These are phyloP conservation scores for Paramecium biaurelia DNA, from an alignment of 73 alveolate genomes.

Conservation along the genomic window DNA sequence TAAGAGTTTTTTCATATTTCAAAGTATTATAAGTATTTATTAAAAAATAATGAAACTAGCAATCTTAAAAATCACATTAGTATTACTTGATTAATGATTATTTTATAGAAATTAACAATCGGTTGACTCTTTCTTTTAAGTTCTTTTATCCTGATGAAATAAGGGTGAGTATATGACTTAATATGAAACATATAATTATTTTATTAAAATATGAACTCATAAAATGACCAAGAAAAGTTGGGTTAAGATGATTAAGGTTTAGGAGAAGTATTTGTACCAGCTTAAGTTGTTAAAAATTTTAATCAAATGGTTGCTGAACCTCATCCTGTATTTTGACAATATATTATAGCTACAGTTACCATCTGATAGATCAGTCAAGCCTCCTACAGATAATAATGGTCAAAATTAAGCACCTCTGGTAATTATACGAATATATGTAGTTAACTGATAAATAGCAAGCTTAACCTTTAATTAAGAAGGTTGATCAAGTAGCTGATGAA, in stretches of 20 bases:
- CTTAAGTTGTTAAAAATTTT: not conserved
- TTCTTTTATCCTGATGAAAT: not conserved
- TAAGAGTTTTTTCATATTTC: not conserved
- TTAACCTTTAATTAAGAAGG: not conserved
- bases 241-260: not conserved
- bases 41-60: not conserved
- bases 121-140: not conserved
- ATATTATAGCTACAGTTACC: not conserved
- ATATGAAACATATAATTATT: not conserved
- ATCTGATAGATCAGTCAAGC: slow-evolving; percentile 20
- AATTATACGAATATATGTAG: not conserved
- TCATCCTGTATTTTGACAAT: not conserved
- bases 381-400: not conserved
- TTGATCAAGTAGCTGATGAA: not conserved
- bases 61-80: not conserved
- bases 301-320: slow-evolving; percentile 27
- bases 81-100: not conserved
- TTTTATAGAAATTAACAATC: not conserved
- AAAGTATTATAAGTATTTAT: not conserved
- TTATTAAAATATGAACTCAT: not conserved
- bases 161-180: not conserved
- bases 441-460: slow-evolving; percentile 8
- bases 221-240: slow-evolving; percentile 1
- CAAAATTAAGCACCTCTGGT: not conserved
- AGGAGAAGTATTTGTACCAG: slow-evolving; percentile 24